Evolutionary conservation across 2,329 filamentous ascomycete genomes (phyloP).

Genomic region (Talaromyces sp.): DNA sequence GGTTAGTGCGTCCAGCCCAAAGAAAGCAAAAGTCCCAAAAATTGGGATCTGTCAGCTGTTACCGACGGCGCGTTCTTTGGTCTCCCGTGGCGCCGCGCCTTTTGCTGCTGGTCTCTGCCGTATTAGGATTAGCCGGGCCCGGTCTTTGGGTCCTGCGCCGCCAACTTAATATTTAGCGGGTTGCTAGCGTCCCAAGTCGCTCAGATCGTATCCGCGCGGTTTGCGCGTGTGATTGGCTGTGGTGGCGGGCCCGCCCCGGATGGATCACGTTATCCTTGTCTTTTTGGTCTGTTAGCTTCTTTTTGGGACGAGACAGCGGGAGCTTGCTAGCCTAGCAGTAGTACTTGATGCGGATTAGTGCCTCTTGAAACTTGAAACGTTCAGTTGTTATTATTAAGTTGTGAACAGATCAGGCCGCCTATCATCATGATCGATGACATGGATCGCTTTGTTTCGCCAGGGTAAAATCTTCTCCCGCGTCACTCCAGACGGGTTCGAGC

Average conservation of each 20-base stretch:
- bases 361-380: neutral
- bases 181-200: neutral
- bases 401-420: neutral
- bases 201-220: neutral
- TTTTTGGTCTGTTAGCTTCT: neutral
- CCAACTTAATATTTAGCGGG: neutral
- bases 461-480: neutral
- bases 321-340: no score
- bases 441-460: neutral
- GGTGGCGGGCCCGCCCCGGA: neutral
- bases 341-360: neutral
- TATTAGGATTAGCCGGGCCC: neutral
- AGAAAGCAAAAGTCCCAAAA: neutral
- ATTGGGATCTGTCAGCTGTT: neutral
- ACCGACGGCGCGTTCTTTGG: slow-evolving; percentile 1
- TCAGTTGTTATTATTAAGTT: no score
- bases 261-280: neutral
- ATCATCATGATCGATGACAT: neutral
- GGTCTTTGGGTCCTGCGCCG: neutral
- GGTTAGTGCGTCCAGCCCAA: neutral
- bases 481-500: neutral
- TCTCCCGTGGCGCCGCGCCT: neutral
- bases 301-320: neutral
- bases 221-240: neutral
- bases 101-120: neutral